phyloP scores from a whole-genome alignment of 768 basidiomycete genomes.

The Phylloporus rhodoxanthus region DNA sequence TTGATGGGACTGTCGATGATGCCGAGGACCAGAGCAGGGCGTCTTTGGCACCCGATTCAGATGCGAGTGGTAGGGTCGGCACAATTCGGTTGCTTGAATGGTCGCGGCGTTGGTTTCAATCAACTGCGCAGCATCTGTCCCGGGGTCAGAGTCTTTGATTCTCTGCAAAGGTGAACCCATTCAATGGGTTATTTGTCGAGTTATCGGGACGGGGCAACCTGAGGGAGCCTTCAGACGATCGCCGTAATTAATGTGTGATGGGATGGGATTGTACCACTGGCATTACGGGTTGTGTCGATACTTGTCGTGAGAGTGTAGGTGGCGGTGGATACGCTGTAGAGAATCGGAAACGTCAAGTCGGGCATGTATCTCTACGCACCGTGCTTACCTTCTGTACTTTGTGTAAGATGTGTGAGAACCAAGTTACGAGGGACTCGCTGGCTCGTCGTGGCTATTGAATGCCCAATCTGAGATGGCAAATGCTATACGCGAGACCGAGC shows the following conservation, averaged over 20 bases:
- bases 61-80: constrained; percentile 57
- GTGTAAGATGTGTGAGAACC: constrained; percentile 2
- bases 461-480: constrained; percentile 1
- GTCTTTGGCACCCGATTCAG: constrained; percentile 11
- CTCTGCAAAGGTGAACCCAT: background rate
- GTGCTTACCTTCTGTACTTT: constrained; percentile 7
- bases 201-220: background rate
- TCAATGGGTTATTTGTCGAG: no score
- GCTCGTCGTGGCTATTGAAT: constrained; percentile 9
- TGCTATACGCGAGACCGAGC: constrained; percentile 16
- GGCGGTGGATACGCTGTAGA: constrained; percentile 17
- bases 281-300: constrained; percentile 12
- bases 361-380: constrained; percentile 18
- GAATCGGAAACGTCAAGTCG: background rate
- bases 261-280: constrained; percentile 12
- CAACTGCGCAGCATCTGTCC: constrained; percentile 53
- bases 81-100: constrained; percentile 51
- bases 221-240: background rate
- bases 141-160: constrained; percentile 28
- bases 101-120: constrained; percentile 46
- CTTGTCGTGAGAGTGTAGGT: constrained; percentile 11
- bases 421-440: constrained; percentile 2
- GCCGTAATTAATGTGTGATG: constrained; percentile 6
- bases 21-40: constrained; percentile 28
- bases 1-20: constrained; percentile 67